These are phyloP conservation scores for Uncinocarpus reesii DNA, from an alignment of 2,329 filamentous ascomycete genomes.

Conservation along the genomic window DNA sequence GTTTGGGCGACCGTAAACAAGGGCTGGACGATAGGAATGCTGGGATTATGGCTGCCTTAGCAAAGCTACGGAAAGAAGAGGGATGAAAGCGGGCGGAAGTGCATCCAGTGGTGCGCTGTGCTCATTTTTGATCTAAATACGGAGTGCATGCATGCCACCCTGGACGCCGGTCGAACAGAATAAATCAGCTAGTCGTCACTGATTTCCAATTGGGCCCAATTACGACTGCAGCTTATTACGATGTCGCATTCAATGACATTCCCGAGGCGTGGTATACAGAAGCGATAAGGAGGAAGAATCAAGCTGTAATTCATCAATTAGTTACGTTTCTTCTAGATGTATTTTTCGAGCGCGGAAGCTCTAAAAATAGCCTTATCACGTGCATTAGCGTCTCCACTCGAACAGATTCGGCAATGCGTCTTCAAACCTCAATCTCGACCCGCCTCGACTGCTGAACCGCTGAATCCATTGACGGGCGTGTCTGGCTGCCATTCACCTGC, in stretches of 20 bases:
- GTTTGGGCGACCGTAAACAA: constrained; percentile 10
- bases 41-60: constrained; percentile 49
- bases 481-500: not conserved
- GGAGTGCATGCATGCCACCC: too few species aligned
- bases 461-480: constrained; percentile 2
- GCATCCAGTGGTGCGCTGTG: not conserved
- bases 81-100: constrained; percentile 17
- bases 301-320: not conserved
- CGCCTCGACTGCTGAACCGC: not conserved
- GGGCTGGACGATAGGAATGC: constrained; percentile 38
- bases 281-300: too few species aligned
- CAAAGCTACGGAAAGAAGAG: constrained; percentile 41
- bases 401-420: constrained; percentile 13
- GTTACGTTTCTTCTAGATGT: not conserved
- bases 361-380: constrained; percentile 8
- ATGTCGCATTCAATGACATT: too few species aligned
- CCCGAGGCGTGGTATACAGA: too few species aligned
- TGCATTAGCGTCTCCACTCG: constrained; percentile 10
- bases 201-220: too few species aligned
- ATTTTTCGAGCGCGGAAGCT: not conserved
- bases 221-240: too few species aligned
- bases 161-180: too few species aligned
- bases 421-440: not conserved
- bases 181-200: too few species aligned
- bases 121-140: too few species aligned